Evolutionary conservation across 371 early-diverging fungal species (phyloP).

Genomic region (Entomophthora muscae): DNA sequence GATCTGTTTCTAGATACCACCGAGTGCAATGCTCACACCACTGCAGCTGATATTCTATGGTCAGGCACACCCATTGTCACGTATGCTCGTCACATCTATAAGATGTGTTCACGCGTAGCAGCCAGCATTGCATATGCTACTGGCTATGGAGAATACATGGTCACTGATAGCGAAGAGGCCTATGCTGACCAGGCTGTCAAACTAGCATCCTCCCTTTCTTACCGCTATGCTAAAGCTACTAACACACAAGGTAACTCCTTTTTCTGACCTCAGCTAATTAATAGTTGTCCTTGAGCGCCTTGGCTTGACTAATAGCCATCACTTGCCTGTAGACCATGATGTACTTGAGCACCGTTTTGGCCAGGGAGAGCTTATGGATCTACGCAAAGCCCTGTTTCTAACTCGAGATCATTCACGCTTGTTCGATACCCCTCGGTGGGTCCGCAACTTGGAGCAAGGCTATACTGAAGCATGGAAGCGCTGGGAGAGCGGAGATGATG

Average conservation of each 20-base stretch:
- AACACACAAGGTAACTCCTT: constrained; percentile 22
- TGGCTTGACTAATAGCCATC: background rate
- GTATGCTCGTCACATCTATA: constrained; percentile 73
- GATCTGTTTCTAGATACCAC: constrained; percentile 85
- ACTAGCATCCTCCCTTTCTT: constrained; percentile 23
- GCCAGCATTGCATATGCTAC: constrained; percentile 75
- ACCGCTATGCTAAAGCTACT: constrained; percentile 7
- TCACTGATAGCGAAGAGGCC: constrained; percentile 48
- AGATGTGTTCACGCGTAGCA: constrained; percentile 82
- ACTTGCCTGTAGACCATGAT: background rate
- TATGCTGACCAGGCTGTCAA: constrained; percentile 64
- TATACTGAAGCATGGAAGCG: constrained; percentile 55
- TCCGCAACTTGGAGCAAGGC: constrained; percentile 61
- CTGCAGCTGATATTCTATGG: constrained; percentile 87
- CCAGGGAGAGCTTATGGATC: constrained; percentile 36
- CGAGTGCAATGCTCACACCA: constrained; percentile 90
- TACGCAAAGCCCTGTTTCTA: constrained; percentile 56
- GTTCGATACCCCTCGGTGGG: constrained; percentile 82
- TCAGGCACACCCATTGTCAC: constrained; percentile 84
- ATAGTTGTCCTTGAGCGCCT: constrained; percentile 4
- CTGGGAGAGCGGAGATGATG: constrained; percentile 45
- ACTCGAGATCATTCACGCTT: constrained; percentile 52
- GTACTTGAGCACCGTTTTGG: constrained; percentile 22
- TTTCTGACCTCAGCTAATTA: constrained; percentile 7
- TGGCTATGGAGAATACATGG: constrained; percentile 67